These are phyloP conservation scores for Carex myosuroides DNA, from an alignment of 176 grass and related monocot species.

Conservation along the genomic window DNA sequence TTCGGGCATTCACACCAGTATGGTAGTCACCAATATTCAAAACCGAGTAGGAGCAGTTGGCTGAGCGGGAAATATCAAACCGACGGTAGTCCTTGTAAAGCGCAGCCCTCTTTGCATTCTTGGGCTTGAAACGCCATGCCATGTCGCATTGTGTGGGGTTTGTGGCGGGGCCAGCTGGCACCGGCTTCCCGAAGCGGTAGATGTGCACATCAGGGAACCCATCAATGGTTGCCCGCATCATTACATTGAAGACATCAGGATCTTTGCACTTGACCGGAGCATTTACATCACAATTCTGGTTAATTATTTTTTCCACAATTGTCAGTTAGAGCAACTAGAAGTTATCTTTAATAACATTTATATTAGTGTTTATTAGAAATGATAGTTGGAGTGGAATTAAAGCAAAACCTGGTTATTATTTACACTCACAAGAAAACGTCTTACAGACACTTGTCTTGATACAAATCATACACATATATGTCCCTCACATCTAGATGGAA, in stretches of 20 bases:
- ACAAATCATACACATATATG: not conserved
- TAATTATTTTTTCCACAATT: not conserved
- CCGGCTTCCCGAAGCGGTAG: slow-evolving; percentile 78
- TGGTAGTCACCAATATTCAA: slow-evolving; percentile 63
- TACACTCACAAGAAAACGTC: not conserved
- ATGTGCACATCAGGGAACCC: slow-evolving; percentile 63
- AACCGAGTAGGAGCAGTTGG: slow-evolving; percentile 55
- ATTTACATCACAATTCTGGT: slow-evolving; percentile 40
- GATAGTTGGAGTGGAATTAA: not conserved
- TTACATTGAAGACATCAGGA: slow-evolving; percentile 58
- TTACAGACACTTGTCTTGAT: not conserved
- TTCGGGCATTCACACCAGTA: slow-evolving; percentile 54
- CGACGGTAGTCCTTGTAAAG: slow-evolving; percentile 98
- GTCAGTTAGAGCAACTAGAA: not conserved
- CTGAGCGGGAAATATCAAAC: slow-evolving; percentile 44
- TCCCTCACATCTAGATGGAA: not conserved
- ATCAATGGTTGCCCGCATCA: slow-evolving; percentile 79
- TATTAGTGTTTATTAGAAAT: not conserved
- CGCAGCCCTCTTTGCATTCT: slow-evolving; percentile 47
- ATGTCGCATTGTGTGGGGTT: slow-evolving; percentile 64
- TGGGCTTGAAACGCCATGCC: slow-evolving; percentile 91
- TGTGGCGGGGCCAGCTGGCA: slow-evolving; percentile 27
- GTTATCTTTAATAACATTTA: not conserved
- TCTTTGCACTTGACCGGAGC: slow-evolving; percentile 60
- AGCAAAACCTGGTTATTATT: not conserved